Evolutionary conservation across 768 basidiomycete species (phyloP).

Genomic region (Dendrothele bispora): DNA sequence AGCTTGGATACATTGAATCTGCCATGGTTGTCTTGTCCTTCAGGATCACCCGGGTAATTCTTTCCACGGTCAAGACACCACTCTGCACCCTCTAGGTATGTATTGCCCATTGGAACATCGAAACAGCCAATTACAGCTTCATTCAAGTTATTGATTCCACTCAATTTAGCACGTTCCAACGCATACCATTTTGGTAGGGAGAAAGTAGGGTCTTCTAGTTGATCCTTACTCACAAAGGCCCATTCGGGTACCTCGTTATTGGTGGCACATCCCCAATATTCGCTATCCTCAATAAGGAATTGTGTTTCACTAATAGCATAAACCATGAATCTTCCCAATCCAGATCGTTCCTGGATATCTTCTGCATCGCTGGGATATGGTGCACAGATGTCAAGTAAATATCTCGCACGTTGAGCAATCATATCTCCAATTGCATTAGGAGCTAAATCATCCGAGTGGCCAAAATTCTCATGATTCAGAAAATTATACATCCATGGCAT

Average conservation of each 20-base stretch:
- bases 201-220: constrained; percentile 6
- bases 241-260: neutral
- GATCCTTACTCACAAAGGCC: neutral
- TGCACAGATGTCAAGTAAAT: neutral
- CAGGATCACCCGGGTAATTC: neutral
- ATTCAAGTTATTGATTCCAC: neutral
- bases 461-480: neutral
- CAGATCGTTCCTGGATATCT: neutral
- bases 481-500: constrained; percentile 3
- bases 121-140: no score
- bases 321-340: neutral
- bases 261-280: neutral
- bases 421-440: constrained; percentile 1
- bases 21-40: neutral
- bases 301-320: neutral
- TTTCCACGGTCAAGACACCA: neutral
- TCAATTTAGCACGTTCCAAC: constrained; percentile 2
- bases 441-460: neutral
- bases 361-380: constrained; percentile 2
- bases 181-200: constrained; percentile 5
- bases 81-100: neutral
- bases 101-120: constrained; percentile 6
- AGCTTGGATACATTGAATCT: neutral
- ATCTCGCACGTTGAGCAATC: constrained; percentile 2
- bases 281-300: constrained; percentile 1